These are phyloP conservation scores for Pichia sp. DNA, from an alignment of 1,139 yeast species.

Conservation along the genomic window DNA sequence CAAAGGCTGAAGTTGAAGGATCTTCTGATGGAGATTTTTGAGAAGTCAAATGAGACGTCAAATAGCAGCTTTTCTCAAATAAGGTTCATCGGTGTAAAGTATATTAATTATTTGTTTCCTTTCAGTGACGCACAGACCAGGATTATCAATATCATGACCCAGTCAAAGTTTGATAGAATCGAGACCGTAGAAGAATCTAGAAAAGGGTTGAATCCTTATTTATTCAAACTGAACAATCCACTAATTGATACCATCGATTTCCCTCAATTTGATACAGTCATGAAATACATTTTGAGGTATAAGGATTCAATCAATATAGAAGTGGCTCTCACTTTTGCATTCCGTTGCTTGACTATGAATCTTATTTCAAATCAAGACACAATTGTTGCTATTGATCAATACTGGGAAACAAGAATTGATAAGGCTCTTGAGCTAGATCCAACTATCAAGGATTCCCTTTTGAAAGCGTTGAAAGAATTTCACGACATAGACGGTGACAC, in stretches of 20 bases:
- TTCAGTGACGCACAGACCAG: conserved; percentile 71
- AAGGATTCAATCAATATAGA: conserved; percentile 33
- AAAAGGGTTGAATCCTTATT: conserved; percentile 80
- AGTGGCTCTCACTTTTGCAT: conserved; percentile 45
- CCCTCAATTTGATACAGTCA: conserved; percentile 31
- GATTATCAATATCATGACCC: conserved; percentile 61
- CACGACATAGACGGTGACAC: conserved; percentile 12
- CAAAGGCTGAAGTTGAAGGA: conserved; percentile 44
- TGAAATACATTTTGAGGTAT: conserved; percentile 32
- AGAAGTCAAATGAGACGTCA: conserved; percentile 15
- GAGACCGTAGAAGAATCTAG: conserved; percentile 73
- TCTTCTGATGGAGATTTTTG: conserved; percentile 41
- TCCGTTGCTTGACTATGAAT: conserved; percentile 61
- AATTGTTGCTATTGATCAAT: conserved; percentile 62
- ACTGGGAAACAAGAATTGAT: conserved; percentile 71
- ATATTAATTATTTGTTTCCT: conserved; percentile 58
- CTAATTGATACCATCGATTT: conserved; percentile 32
- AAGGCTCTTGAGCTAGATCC: conserved; percentile 65
- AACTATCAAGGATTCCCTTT: conserved; percentile 41
- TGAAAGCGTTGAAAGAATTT: conserved; percentile 29
- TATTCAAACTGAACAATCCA: conserved; percentile 41
- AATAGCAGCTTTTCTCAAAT: conserved; percentile 36
- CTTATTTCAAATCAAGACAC: conserved; percentile 50
- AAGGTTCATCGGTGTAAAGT: conserved; percentile 64
- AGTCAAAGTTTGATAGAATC: conserved; percentile 49